phyloP scores from a whole-genome alignment of 208 protist species.

The Trypanosoma melophagium region DNA sequence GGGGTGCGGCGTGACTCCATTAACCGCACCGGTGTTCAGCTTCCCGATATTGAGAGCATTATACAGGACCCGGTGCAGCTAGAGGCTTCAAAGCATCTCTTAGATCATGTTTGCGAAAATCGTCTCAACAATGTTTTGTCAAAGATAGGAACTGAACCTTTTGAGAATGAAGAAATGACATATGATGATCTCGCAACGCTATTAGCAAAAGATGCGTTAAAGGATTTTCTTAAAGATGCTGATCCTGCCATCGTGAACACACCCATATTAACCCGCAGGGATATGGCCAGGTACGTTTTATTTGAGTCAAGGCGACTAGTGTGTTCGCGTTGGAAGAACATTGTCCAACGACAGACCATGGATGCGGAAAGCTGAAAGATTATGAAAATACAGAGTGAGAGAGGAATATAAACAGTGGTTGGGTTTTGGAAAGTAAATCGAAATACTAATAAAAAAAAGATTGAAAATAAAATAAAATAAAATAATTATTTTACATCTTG shows the following conservation, averaged over 20 bases:
- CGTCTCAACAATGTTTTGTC: constrained; percentile 80
- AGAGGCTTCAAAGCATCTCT: constrained; percentile 39
- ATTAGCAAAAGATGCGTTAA: constrained; percentile 74
- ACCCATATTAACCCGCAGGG: constrained; percentile 56
- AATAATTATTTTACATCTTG: constrained; percentile 1
- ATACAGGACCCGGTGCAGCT: constrained; percentile 53
- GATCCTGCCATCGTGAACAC: constrained; percentile 55
- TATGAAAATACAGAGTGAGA: not conserved
- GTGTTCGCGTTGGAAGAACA: constrained; percentile 51
- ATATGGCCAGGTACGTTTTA: constrained; percentile 63
- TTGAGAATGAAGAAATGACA: constrained; percentile 64
- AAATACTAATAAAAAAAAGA: too few relatives aligned
- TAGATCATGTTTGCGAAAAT: constrained; percentile 78
- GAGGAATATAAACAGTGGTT: too few relatives aligned
- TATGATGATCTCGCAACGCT: constrained; percentile 63
- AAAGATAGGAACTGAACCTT: constrained; percentile 80
- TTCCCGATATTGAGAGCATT: constrained; percentile 67
- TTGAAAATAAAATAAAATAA: too few relatives aligned
- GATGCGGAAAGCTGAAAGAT: constrained; percentile 10
- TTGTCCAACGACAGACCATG: constrained; percentile 34
- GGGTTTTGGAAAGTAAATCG: too few relatives aligned
- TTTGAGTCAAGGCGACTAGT: constrained; percentile 69
- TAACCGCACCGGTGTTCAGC: constrained; percentile 54
- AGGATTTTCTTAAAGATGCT: constrained; percentile 84
- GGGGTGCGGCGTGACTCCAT: constrained; percentile 53